These are phyloP conservation scores for Fusarium ramigenum DNA, from an alignment of 2,329 filamentous ascomycete genomes.

Conservation along the genomic window DNA sequence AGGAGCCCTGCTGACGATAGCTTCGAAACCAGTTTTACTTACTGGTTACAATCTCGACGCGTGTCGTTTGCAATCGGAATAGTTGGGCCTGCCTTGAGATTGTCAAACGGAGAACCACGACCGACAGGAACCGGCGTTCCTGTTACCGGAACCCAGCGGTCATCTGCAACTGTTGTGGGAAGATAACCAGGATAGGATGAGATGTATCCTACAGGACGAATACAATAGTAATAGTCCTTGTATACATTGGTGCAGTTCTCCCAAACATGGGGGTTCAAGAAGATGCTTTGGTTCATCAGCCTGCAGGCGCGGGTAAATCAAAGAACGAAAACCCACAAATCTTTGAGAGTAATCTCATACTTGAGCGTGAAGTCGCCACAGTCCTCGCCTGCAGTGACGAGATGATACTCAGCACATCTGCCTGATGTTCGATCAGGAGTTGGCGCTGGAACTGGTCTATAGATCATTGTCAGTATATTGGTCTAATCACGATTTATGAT, in stretches of 20 bases:
- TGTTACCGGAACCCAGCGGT: background rate
- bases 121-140: background rate
- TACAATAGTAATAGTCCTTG: conserved; percentile 10
- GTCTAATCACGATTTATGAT: background rate
- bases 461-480: background rate
- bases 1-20: background rate
- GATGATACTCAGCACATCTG: conserved; percentile 5
- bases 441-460: background rate
- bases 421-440: background rate
- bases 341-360: background rate
- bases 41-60: background rate
- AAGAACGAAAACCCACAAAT: background rate
- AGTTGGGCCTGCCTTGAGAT: background rate
- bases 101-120: background rate
- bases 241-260: conserved; percentile 19
- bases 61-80: background rate
- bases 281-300: background rate
- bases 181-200: background rate
- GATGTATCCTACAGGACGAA: conserved; percentile 3
- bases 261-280: background rate
- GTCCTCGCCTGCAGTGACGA: background rate
- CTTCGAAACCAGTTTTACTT: background rate
- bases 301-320: background rate
- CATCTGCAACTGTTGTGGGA: background rate
- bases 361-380: background rate